Base-by-base conservation (phyloP, 441 rosid species). In the Syzygium malaccense region DNA sequence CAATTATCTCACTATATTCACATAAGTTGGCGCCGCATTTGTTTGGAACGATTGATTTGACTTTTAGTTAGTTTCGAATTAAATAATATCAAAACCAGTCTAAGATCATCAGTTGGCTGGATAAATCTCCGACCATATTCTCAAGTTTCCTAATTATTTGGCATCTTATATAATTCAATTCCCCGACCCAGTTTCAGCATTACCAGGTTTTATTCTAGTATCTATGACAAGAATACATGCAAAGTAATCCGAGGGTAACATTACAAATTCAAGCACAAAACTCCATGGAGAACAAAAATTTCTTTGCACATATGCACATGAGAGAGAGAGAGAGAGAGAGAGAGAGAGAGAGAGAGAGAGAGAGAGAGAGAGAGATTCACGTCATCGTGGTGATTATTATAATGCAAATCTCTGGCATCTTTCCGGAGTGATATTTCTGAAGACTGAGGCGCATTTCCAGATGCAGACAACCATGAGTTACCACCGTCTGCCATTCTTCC, bases 401-500 rank as follows among this genome's bases (percentile, higher is more conserved):
- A 93, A 86, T 91, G 92, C 64, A 91, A 87, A 90, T 94, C 94
- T 92, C 95, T 92, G 90, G 92, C 86, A 90, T 92, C 93, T 93
- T 91, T 95, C 86, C 62, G 87, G 55, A 89, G 90, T 60, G 93
- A 89, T 87, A 87, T 88, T 92, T 94, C 98, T 54, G 92, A 89
- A 57, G 94, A 92, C 88, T 94, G 96, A 89, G 92, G 90, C 53
- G 92, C 88, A 93, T 91, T 90, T 91, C 92, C 95, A 91, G 94
- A 91, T 88, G 93, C 85, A 89, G 95, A 90, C 88, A 90, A 88
- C 90, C 93, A 88, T 75, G 90, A 93, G 90, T 92, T 92, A 90
- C 95, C 95, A 88, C 92, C 88, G 87, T 94, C 94, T 71, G 91
- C 91, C 88, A 92, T 89, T 93, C 95, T 87, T 92, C 93, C 93